phyloP scores from a whole-genome alignment of 2,329 filamentous ascomycete genomes.

The Pseudogymnoascus sp. region DNA sequence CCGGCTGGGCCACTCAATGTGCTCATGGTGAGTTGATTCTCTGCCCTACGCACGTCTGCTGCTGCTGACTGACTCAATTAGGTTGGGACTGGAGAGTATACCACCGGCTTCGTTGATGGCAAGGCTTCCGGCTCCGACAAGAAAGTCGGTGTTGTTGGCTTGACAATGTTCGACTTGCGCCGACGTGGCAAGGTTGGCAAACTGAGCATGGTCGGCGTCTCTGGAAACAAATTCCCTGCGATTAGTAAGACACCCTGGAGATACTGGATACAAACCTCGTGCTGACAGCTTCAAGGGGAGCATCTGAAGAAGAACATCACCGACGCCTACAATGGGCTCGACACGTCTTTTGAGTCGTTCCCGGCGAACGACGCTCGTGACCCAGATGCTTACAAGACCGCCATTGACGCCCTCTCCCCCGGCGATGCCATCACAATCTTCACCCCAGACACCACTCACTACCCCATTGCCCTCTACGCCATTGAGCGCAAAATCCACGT shows the following conservation, averaged over 20 bases:
- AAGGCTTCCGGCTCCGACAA: slow-evolving; percentile 84
- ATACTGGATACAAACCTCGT: not conserved
- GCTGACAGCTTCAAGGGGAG: slow-evolving; percentile 41
- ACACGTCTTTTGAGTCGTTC: slow-evolving; percentile 78
- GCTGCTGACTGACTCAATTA: not conserved
- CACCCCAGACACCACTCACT: slow-evolving; percentile 89
- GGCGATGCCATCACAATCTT: slow-evolving; percentile 94
- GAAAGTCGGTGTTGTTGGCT: slow-evolving; percentile 87
- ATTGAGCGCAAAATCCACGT: slow-evolving; percentile 85
- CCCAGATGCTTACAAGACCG: slow-evolving; percentile 76
- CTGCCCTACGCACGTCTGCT: not conserved
- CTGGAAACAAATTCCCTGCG: slow-evolving; percentile 81
- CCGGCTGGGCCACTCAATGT: slow-evolving; percentile 23
- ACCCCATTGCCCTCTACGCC: slow-evolving; percentile 84
- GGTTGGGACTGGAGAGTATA: slow-evolving; percentile 94
- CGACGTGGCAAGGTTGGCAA: slow-evolving; percentile 80
- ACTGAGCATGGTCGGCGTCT: slow-evolving; percentile 83
- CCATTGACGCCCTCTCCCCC: slow-evolving; percentile 72
- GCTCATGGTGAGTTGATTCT: slow-evolving; percentile 23
- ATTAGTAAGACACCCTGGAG: slow-evolving; percentile 54
- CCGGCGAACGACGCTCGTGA: slow-evolving; percentile 67
- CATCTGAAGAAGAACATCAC: slow-evolving; percentile 84
- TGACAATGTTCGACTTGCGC: slow-evolving; percentile 83
- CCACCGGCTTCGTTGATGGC: slow-evolving; percentile 83
- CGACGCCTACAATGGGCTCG: slow-evolving; percentile 78